Evolutionary conservation across 495 filamentous ascomycete genomes (phyloP).

Genomic region (Talaromyces trachyspermus): DNA sequence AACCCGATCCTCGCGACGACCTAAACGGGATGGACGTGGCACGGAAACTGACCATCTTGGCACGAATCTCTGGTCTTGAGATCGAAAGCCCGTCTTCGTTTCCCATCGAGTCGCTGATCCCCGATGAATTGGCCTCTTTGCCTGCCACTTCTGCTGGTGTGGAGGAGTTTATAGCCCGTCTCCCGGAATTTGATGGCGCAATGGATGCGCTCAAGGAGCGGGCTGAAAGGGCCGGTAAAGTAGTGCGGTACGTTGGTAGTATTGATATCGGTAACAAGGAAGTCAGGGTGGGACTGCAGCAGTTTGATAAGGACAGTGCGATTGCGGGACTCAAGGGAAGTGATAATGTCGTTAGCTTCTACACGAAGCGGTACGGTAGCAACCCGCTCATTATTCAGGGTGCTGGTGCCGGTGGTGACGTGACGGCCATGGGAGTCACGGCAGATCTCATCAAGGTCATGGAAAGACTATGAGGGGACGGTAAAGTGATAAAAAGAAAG

Average conservation of each 20-base stretch:
- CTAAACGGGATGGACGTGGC: conserved; percentile 95
- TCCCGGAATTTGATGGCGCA: conserved; percentile 70
- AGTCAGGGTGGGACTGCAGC: conserved; percentile 84
- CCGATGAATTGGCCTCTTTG: conserved; percentile 67
- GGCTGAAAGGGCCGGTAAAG: conserved; percentile 78
- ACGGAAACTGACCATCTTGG: conserved; percentile 91
- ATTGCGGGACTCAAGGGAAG: conserved; percentile 93
- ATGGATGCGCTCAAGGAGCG: conserved; percentile 75
- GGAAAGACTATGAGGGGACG: conserved; percentile 27
- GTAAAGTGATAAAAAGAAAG: conserved; percentile 1
- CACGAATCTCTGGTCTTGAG: conserved; percentile 68
- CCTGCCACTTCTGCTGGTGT: conserved; percentile 49
- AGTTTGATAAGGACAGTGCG: conserved; percentile 72
- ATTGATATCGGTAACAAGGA: conserved; percentile 68
- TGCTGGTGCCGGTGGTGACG: conserved; percentile 87
- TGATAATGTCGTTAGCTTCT: conserved; percentile 97
- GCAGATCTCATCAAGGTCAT: conserved; percentile 84
- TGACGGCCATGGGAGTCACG: conserved; percentile 94
- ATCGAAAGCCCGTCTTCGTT: conserved; percentile 75
- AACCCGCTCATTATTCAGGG: conserved; percentile 92
- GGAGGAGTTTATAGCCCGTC: conserved; percentile 69
- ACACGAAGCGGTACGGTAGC: conserved; percentile 83
- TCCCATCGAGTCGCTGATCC: conserved; percentile 87
- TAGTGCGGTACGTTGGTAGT: conserved; percentile 92
- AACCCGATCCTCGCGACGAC: conserved; percentile 93